Evolutionary conservation across 2,329 filamentous ascomycete genomes (phyloP).

Genomic region (Aphanoascus verrucosus): DNA sequence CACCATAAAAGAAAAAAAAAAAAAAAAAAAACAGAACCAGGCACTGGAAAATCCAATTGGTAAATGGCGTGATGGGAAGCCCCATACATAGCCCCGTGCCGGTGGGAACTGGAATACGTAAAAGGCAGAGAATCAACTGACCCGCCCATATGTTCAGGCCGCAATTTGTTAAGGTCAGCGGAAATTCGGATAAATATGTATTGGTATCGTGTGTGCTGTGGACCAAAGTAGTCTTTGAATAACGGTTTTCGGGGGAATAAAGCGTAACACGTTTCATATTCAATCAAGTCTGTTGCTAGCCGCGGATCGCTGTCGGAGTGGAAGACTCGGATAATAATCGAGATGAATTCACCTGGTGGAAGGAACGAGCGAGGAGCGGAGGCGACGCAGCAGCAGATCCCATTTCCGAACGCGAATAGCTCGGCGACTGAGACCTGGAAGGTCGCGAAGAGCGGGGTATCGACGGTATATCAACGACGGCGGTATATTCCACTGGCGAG

Average conservation of each 20-base stretch:
- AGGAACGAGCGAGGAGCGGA: constrained; percentile 34
- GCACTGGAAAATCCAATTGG: background rate
- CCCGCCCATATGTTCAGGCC: constrained; percentile 7
- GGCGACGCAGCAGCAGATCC: constrained; percentile 32
- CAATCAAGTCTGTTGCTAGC: constrained; percentile 15
- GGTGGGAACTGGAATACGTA: background rate
- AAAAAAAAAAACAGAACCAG: background rate
- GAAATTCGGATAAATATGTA: background rate
- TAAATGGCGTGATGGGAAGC: background rate
- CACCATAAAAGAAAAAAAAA: background rate
- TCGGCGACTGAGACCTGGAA: constrained; percentile 34
- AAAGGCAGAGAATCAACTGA: background rate
- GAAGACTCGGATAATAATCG: constrained; percentile 38
- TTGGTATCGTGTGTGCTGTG: background rate
- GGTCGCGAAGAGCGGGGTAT: constrained; percentile 27
- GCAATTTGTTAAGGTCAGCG: background rate
- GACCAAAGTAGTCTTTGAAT: background rate
- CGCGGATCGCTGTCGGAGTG: constrained; percentile 35
- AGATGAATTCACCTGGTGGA: constrained; percentile 32
- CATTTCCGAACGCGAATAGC: constrained; percentile 30
- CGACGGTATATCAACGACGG: constrained; percentile 1
- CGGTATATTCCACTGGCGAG: constrained; percentile 1
- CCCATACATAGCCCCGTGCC: background rate
- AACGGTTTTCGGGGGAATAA: background rate
- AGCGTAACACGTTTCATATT: background rate